Evolutionary conservation across 1,139 yeast species (phyloP), one percentile per base, ranked within the genome.

Genomic region (Saccharomycopsis hybrid): DNA sequence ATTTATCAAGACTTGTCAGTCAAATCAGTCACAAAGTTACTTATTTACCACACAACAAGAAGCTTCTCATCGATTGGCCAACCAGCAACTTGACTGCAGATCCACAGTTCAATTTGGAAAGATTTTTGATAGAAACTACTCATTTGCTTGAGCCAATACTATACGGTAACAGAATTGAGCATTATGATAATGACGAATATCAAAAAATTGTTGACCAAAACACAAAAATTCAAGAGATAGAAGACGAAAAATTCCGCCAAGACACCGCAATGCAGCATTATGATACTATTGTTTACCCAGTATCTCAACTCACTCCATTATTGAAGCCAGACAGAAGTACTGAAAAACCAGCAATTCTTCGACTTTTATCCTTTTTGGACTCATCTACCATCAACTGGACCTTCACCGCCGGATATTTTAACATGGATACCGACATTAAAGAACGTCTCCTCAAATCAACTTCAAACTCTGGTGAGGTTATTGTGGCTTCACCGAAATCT

Each of bases 401-500:
- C 60, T 83, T 92, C 59, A 94, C 98, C 0, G 97, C 98, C 0
- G 99, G 99, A 1, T 92, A 92, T 65, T 94, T 92, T 71, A 94
- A 92, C 64, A 84, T 92, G 78, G 78, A 84, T 46, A 88, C 95
- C 0, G 80, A 80, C 44, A 83, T 86, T 53, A 80, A 79, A 59
- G 67, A 71, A n/a, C 72, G 76, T 43, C 70, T 92, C 44, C 64
- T 88, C 40, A 69, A 70, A 43, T 77, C 89, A 0, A 71, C 72
- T 31, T 83, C 94, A 0, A 51, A 56, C 2, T 55, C 62, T 11
- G 96, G 95, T 1, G 69, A 74, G 1, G 85, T 92, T 4, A 85
- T 92, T 42, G 87, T 97, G 0, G 97, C 97, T 0, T 79, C 96
- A 0, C 95, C 96, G 0, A 74, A 79, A 56, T 97, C 99, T 2